Conservation (phyloP, 441 rosid genomes). For the Syzygium malaccense region DNA sequence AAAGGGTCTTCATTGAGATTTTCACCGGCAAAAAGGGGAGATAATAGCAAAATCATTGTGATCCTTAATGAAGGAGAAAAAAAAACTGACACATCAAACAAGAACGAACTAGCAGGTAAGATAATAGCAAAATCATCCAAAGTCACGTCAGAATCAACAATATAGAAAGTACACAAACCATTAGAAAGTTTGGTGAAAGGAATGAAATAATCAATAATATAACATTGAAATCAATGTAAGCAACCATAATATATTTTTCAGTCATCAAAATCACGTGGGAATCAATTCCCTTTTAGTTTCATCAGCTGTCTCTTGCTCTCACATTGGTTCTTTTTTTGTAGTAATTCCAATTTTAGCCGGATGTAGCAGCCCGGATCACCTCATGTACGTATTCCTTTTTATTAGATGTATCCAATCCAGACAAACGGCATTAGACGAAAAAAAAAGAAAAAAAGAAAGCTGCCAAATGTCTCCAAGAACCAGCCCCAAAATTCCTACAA, state of each 20-base stretch:
- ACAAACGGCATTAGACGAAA: neutral
- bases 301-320: neutral
- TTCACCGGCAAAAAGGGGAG: neutral
- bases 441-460: neutral
- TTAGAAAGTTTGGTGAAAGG: neutral
- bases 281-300: neutral
- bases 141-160: neutral
- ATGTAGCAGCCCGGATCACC: neutral
- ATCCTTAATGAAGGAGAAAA: neutral
- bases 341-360: neutral
- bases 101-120: neutral
- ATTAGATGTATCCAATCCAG: neutral
- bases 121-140: neutral
- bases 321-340: neutral
- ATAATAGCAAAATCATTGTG: neutral
- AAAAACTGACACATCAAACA: neutral
- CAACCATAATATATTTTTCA: neutral
- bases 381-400: neutral
- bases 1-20: neutral
- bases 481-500: neutral
- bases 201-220: neutral
- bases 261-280: neutral
- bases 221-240: neutral
- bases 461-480: neutral
- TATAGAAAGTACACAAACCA: neutral